Evolutionary conservation across 495 filamentous ascomycete genomes (phyloP).

Genomic region (Penicillium roqueforti): DNA sequence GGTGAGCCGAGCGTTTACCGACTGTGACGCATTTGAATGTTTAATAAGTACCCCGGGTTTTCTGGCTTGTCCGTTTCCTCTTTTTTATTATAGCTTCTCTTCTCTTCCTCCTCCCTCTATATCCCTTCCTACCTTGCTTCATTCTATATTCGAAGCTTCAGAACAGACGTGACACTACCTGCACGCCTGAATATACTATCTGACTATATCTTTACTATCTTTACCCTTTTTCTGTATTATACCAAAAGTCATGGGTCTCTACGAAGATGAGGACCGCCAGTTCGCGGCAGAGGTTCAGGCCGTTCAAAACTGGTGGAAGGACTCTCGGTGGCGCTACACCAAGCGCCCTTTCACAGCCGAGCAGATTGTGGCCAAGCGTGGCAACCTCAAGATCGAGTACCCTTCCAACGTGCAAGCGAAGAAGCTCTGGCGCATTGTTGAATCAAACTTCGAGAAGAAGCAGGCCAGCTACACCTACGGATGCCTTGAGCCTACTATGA

Average conservation of each 20-base stretch:
- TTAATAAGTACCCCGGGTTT: slow-evolving; percentile 34
- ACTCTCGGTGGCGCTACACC: slow-evolving; percentile 87
- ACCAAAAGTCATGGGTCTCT: slow-evolving; percentile 40
- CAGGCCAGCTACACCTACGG: slow-evolving; percentile 93
- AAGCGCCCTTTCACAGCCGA: slow-evolving; percentile 92
- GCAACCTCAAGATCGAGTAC: slow-evolving; percentile 87
- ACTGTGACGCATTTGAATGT: slow-evolving; percentile 38
- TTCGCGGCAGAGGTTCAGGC: slow-evolving; percentile 78
- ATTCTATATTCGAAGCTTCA: slow-evolving; percentile 5
- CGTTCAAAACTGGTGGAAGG: slow-evolving; percentile 91
- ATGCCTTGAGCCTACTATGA: slow-evolving; percentile 94
- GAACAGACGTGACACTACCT: not conserved
- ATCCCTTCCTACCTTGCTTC: not conserved
- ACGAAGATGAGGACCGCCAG: slow-evolving; percentile 72
- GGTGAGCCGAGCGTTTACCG: slow-evolving; percentile 48
- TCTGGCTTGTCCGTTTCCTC: slow-evolving; percentile 34
- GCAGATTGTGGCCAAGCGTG: slow-evolving; percentile 93
- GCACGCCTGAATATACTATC: slow-evolving; percentile 12
- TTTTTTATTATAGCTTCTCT: slow-evolving; percentile 16
- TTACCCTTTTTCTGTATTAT: slow-evolving; percentile 7
- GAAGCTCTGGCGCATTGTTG: slow-evolving; percentile 91
- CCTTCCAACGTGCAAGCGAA: slow-evolving; percentile 82
- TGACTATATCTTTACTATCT: slow-evolving; percentile 13
- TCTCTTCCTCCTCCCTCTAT: slow-evolving; percentile 1
- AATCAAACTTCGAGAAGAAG: slow-evolving; percentile 76